These are phyloP conservation scores for Penicillium sumatraense DNA, from an alignment of 2,329 filamentous ascomycete genomes.

Conservation along the genomic window DNA sequence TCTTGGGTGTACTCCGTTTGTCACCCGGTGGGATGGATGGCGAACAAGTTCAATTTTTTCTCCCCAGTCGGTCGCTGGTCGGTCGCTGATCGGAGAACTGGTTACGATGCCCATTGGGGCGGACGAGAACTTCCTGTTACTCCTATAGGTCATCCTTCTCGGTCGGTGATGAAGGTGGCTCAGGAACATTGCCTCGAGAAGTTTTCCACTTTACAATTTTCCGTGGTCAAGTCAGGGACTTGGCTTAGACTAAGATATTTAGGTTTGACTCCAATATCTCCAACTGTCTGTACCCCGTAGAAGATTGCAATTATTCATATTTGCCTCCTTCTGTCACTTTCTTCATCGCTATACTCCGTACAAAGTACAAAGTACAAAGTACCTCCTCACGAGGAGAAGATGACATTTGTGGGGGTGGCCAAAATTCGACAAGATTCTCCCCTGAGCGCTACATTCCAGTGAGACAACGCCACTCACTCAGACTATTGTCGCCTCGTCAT, in stretches of 20 bases:
- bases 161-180: background rate
- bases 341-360: background rate
- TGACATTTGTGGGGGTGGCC: background rate
- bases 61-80: background rate
- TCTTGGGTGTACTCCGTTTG: background rate
- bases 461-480: background rate
- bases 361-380: no score
- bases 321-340: background rate
- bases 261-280: background rate
- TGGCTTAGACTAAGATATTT: background rate
- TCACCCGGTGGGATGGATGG: constrained; percentile 1
- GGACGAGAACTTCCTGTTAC: background rate
- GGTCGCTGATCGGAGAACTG: background rate
- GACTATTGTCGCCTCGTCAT: background rate
- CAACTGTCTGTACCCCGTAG: background rate
- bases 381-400: background rate
- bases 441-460: background rate
- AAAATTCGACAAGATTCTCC: background rate
- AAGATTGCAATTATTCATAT: background rate
- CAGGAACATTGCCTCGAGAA: background rate
- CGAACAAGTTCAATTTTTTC: background rate
- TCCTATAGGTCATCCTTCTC: background rate
- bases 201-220: background rate
- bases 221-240: background rate
- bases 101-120: constrained; percentile 2